phyloP scores from a whole-genome alignment of 345 rosid species.

The Lumnitzera littorea region DNA sequence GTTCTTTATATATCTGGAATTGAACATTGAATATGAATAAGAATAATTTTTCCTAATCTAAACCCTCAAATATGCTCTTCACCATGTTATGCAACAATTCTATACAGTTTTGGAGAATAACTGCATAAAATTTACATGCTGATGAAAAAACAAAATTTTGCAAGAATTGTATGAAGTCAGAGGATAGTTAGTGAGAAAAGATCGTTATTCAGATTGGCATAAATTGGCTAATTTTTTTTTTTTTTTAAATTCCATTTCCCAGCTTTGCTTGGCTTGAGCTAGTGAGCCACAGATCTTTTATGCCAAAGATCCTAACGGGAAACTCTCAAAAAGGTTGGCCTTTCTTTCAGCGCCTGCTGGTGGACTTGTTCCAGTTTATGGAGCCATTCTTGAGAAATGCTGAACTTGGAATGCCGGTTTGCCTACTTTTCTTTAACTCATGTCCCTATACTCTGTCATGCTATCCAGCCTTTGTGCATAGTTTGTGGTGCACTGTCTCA shows the following conservation, averaged over 20 bases:
- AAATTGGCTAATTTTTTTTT: no score
- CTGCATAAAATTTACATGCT: no score
- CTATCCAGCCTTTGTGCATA: background rate
- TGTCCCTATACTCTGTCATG: background rate
- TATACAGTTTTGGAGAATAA: no score
- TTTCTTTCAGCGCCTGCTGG: slow-evolving; percentile 75
- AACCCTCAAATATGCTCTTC: no score
- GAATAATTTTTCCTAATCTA: no score
- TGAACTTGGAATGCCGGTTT: slow-evolving; percentile 73
- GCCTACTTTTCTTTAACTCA: slow-evolving; percentile 14
- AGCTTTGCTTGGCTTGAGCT: slow-evolving; percentile 99
- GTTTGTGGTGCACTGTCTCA: background rate
- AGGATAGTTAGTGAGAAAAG: no score
- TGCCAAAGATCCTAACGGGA: slow-evolving; percentile 88
- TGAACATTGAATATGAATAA: no score
- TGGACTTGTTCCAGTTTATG: slow-evolving; percentile 87
- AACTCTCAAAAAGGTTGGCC: slow-evolving; percentile 96
- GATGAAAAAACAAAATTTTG: no score
- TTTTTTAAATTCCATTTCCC: slow-evolving; percentile 13
- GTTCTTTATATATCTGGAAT: no score
- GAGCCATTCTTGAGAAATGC: slow-evolving; percentile 96
- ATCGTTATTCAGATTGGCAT: no score
- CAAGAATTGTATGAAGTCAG: no score
- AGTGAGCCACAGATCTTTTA: slow-evolving; percentile 92
- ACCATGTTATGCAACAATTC: no score